phyloP scores from a whole-genome alignment of 2,329 filamentous ascomycete species.

The Aspergillus carbonarius region DNA sequence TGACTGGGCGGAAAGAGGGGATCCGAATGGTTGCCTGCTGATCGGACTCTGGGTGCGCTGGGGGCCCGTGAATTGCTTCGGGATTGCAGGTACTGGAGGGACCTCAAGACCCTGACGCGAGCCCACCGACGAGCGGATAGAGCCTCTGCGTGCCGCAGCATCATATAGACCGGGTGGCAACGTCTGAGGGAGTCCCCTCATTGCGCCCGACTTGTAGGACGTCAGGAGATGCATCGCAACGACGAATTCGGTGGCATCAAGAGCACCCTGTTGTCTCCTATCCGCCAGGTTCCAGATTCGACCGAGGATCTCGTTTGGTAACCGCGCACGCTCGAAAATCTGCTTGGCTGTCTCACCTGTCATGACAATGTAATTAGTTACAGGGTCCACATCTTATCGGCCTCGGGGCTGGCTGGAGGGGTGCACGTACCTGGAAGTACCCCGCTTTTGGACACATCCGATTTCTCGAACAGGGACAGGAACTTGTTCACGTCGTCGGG shows the following conservation, averaged over 20 bases:
- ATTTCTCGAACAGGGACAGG: constrained; percentile 84
- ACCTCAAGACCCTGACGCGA: constrained; percentile 49
- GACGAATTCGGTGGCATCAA: constrained; percentile 88
- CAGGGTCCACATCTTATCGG: not conserved
- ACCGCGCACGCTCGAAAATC: constrained; percentile 89
- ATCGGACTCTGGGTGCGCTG: constrained; percentile 63
- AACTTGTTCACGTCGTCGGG: constrained; percentile 91
- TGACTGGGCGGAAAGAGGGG: constrained; percentile 53
- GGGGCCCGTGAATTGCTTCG: constrained; percentile 70
- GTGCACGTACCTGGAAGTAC: constrained; percentile 64
- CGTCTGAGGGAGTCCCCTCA: constrained; percentile 75
- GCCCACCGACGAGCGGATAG: constrained; percentile 52
- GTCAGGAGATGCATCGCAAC: constrained; percentile 97
- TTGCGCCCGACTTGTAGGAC: constrained; percentile 79
- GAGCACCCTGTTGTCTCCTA: constrained; percentile 83
- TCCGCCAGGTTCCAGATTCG: constrained; percentile 95
- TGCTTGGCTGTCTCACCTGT: constrained; percentile 80
- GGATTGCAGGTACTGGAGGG: constrained; percentile 66
- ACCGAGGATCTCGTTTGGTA: constrained; percentile 88
- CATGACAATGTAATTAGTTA: constrained; percentile 13
- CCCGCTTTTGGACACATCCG: constrained; percentile 68
- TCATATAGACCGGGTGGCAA: constrained; percentile 87
- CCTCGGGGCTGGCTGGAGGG: not conserved
- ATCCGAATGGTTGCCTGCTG: constrained; percentile 50
- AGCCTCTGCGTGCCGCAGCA: constrained; percentile 71